Evolutionary conservation across 2,329 filamentous ascomycete genomes (phyloP).

Genomic region (Stachybotrys chartarum): DNA sequence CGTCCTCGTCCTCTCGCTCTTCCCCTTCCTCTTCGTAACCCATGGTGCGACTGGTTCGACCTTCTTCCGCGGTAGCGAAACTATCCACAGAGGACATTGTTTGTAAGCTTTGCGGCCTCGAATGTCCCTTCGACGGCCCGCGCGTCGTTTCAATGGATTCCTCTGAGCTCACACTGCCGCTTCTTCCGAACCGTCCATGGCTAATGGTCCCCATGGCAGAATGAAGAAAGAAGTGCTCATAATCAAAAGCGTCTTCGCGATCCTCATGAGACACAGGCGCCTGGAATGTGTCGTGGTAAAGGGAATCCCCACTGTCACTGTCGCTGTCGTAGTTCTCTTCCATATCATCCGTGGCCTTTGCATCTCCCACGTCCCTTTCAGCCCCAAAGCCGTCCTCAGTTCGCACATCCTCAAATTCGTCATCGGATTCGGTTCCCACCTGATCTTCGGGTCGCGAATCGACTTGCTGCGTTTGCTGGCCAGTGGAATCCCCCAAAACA

Average conservation of each 20-base stretch:
- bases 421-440: conserved; percentile 1
- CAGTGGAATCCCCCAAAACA: not conserved
- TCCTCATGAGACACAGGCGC: conserved; percentile 77
- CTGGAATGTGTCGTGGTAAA: conserved; percentile 55
- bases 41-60: conserved; percentile 31
- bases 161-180: conserved; percentile 48
- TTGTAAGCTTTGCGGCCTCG: conserved; percentile 37
- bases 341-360: conserved; percentile 22
- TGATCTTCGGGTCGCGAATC: not conserved
- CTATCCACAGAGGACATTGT: conserved; percentile 45
- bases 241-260: conserved; percentile 91
- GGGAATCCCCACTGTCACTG: conserved; percentile 57
- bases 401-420: conserved; percentile 26
- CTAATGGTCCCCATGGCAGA: conserved; percentile 79
- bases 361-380: conserved; percentile 11
- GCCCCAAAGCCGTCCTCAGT: conserved; percentile 24
- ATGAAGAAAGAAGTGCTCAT: conserved; percentile 91
- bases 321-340: conserved; percentile 31
- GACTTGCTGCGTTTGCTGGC: not conserved
- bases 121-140: conserved; percentile 25
- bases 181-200: conserved; percentile 18
- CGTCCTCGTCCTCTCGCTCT: not conserved
- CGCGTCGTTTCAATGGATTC: conserved; percentile 56
- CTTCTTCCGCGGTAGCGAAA: conserved; percentile 51
- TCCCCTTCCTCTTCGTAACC: conserved; percentile 8